A percentile compares a stretch with the other conserved stretches of the same genome.
phyloP scores from a whole-genome alignment of 345 rosid genomes.

The Geranium brycei region DNA sequence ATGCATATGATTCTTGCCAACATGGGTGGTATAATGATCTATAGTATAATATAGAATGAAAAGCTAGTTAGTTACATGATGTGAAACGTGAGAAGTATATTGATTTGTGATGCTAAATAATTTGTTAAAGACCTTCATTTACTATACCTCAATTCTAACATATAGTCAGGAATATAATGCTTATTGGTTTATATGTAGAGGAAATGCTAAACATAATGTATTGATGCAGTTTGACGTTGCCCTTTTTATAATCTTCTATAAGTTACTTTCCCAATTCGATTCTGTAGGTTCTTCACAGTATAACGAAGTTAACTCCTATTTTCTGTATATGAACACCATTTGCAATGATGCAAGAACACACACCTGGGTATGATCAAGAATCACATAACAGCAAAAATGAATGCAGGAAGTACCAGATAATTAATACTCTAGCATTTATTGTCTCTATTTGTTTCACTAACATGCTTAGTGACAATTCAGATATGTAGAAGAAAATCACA shows the following conservation, averaged over 20 bases:
- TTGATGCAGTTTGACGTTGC: no score
- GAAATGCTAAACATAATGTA: no score
- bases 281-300: no score
- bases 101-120: background rate
- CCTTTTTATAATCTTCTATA: no score
- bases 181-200: background rate
- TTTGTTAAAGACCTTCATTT: background rate
- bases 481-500: conserved; percentile 11
- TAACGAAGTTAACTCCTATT: no score
- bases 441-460: background rate
- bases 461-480: background rate
- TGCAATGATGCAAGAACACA: background rate
- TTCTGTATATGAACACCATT: no score
- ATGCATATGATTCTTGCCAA: no score
- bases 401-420: background rate
- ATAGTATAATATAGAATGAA: no score
- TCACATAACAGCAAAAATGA: background rate
- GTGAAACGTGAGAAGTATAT: no score
- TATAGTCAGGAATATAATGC: background rate
- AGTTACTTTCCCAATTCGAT: no score
- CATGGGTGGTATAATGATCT: no score
- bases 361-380: background rate
- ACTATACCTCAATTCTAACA: background rate
- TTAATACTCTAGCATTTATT: background rate
- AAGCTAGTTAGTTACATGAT: no score